Evolutionary conservation across 106 monocot genomes (phyloP).

Genomic region (Dendrobium officinale): DNA sequence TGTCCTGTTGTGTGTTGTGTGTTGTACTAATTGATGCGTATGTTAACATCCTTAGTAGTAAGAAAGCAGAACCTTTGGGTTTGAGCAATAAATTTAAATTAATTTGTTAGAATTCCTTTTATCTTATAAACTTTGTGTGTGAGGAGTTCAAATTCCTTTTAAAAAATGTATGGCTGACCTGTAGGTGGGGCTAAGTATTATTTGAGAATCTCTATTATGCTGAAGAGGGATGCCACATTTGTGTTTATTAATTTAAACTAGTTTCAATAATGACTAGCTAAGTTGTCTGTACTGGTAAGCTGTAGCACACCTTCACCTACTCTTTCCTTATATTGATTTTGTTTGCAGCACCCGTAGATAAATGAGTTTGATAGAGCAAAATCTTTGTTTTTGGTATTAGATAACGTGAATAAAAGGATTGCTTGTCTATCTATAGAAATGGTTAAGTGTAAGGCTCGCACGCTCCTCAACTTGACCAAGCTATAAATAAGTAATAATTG

Average conservation of each 20-base stretch:
- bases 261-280: background rate
- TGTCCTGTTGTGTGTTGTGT: background rate
- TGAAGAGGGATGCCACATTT: background rate
- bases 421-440: no score
- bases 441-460: no score
- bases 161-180: background rate
- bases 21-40: background rate
- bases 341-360: no score
- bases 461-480: no score
- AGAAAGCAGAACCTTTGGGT: background rate
- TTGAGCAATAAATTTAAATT: background rate
- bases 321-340: no score
- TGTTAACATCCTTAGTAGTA: background rate
- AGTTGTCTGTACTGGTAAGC: no score
- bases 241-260: background rate
- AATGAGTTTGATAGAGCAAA: no score
- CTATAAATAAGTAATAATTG: no score
- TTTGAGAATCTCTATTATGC: background rate
- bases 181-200: background rate
- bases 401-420: no score
- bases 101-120: background rate
- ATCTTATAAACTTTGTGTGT: background rate
- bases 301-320: no score
- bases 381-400: no score
- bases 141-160: background rate